phyloP scores from a whole-genome alignment of 1,284 basidiomycete genomes.

The Cronartium ribicola region DNA sequence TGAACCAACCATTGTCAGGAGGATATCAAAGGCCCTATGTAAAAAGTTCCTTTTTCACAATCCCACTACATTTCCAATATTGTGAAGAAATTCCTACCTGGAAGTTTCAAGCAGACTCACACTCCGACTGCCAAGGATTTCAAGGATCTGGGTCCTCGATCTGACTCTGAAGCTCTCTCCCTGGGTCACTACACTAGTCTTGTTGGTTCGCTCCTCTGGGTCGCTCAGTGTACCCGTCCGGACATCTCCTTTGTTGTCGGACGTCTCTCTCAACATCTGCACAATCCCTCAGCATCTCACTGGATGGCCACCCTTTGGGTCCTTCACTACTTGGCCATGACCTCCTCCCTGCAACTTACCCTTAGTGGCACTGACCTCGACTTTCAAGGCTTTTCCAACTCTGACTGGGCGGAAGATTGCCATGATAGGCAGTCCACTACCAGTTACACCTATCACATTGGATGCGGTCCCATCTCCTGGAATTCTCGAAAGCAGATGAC shows the following conservation, averaged over 20 bases:
- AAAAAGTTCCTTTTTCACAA: not conserved
- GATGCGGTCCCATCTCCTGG: constrained; percentile 13
- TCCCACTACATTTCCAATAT: not conserved
- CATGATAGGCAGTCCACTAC: not conserved
- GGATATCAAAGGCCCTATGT: not conserved
- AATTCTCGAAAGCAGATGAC: constrained; percentile 19
- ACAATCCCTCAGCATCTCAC: not conserved
- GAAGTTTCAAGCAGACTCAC: too few species aligned
- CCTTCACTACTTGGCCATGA: not conserved
- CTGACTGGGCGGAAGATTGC: constrained; percentile 4
- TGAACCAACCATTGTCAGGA: not conserved
- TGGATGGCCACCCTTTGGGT: not conserved
- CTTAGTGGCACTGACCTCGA: not conserved
- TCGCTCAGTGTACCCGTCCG: not conserved
- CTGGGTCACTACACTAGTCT: not conserved
- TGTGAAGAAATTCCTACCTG: not conserved
- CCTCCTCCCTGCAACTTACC: not conserved
- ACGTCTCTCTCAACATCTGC: not conserved
- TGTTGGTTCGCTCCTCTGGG: constrained; percentile 10
- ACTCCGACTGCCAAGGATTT: not conserved
- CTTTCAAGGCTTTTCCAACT: not conserved
- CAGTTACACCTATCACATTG: constrained; percentile 17
- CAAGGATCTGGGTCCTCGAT: not conserved
- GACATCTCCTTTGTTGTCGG: constrained; percentile 3
- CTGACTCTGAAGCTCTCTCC: not conserved